Base-by-base conservation (phyloP, 192 early-diverging fungal genomes). In the Entophlyctis luteolus region DNA sequence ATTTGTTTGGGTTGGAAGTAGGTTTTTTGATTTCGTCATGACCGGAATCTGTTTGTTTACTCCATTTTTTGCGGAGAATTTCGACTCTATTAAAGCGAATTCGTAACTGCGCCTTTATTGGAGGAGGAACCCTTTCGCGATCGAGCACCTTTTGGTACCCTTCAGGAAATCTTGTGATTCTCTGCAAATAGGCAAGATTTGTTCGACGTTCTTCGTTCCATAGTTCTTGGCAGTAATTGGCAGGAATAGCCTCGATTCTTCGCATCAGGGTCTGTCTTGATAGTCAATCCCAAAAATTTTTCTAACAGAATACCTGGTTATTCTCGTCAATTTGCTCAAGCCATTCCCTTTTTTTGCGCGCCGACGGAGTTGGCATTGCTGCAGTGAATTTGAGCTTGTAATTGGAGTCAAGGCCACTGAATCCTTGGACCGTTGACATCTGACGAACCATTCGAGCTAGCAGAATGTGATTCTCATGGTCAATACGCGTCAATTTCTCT, bases 361-460 rank as follows among this genome's bases (percentile, higher is more conserved):
- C 45, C 28, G 65, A 68, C 5, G 77, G 71, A 48, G 59, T 48
- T 31, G 76, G 73, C 54, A 66, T 76, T 25, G 68, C 48, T 10
- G 49, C 49, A 28, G 63, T 32, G 0, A 66, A 63, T 50, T 69
- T 77, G 2, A 75, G 48, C 10, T 45, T 70, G 10, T 38, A 39
- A 10, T 74, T 29, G 2, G 63, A 35, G 34, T 75, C 73, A 3
- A 77, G 25, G 5, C 76, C 78, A 2, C 75, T 62, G 45, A 77
- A 71, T 22, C 70, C 75, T 25, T 50, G 45, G 18, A 73, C 75
- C 3, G 52, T 65, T 18, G 53, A 55, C 67, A 72, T 59, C 48
- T 75, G 73, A n/a, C 77, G 48, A 4, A 75, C 71, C 77, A 82
- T 82, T 50, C 80, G 54, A 16, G 79, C 66, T 32, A 82, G 48